Base-by-base conservation (phyloP, 73 alveolate genomes). In the Paramecium octaurelia region DNA sequence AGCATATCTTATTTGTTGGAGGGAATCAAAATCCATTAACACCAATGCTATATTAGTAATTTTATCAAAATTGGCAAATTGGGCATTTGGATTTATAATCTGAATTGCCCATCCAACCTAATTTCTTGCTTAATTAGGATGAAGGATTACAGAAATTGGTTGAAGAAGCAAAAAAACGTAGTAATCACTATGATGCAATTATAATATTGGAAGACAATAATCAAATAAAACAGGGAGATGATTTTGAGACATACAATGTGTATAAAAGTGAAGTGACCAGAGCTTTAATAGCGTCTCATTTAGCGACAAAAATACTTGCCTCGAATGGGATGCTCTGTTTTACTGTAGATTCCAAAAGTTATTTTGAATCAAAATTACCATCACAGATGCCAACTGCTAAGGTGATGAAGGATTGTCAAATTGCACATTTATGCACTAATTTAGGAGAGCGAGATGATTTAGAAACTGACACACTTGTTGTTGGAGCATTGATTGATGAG, bases 401-500 rank as follows among this genome's bases (percentile, higher is more conserved):
- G 44, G 31, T 44, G 42, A 80, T 80, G 27, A 44, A 42, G 34
- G 91, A 80, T 80, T 80, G 91, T 43, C 46, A 80, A 24, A 18
- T 80, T 8, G 46, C 46, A 80, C 91, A 80, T 24, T 48, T 80
- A 46, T 43, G 64, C 18, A 46, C 57, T 10, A 80, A 44, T 80
- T 23, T 80, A 48, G 91, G 91, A 4, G 91, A 80, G 38, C 34
- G 91, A 48, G 91, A 80, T 23, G 91, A 80, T 80, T 48, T 80
- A 44, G 91, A 80, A 27, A 80, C 70, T 20, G 91, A 80, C 46
- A 23, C 70, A 18, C 50, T 80, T 20, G 57, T 80, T 4, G n/a
- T 80, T 12, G 60, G 68, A 12, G 75, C 75, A 3, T 80, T 80
- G 38, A n/a, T 80, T 43, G 73, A 42, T 14, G 57, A 44, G 6